These are phyloP conservation scores for Onygena corvina DNA, from an alignment of 2,329 filamentous ascomycete genomes.

Conservation along the genomic window DNA sequence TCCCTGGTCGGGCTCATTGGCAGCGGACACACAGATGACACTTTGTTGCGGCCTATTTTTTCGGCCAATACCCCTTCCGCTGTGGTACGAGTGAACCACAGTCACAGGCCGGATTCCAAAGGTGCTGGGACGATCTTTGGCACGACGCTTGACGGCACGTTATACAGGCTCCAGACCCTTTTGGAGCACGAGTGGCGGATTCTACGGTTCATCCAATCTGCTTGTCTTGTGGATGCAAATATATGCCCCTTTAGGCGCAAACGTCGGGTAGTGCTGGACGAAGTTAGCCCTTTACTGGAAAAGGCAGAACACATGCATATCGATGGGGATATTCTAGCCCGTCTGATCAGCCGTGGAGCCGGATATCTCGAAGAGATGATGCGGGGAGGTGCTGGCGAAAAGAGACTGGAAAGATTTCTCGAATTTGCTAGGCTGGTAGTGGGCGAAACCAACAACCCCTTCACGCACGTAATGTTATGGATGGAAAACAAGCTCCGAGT, in stretches of 20 bases:
- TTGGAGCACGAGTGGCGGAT: slow-evolving; percentile 51
- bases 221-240: slow-evolving; percentile 42
- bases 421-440: slow-evolving; percentile 43
- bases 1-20: slow-evolving; percentile 34
- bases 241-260: slow-evolving; percentile 41
- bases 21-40: slow-evolving; percentile 20
- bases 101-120: slow-evolving; percentile 6
- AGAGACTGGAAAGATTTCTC: slow-evolving; percentile 33
- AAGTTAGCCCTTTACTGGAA: slow-evolving; percentile 31
- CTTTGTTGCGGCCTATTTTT: slow-evolving; percentile 23
- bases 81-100: slow-evolving; percentile 21
- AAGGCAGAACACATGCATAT: slow-evolving; percentile 48
- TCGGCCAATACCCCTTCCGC: slow-evolving; percentile 27
- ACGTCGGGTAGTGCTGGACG: slow-evolving; percentile 20
- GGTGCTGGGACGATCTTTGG: slow-evolving; percentile 42
- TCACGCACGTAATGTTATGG: slow-evolving; percentile 26
- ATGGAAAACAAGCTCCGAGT: slow-evolving; percentile 24
- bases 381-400: slow-evolving; percentile 11
- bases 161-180: slow-evolving; percentile 59
- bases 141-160: slow-evolving; percentile 54
- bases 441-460: slow-evolving; percentile 19
- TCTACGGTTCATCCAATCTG: slow-evolving; percentile 59
- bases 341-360: slow-evolving; percentile 39
- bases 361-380: slow-evolving; percentile 25
- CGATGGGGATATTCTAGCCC: slow-evolving; percentile 52